Base-by-base conservation (phyloP, 768 basidiomycete species). In the Imleria badia region DNA sequence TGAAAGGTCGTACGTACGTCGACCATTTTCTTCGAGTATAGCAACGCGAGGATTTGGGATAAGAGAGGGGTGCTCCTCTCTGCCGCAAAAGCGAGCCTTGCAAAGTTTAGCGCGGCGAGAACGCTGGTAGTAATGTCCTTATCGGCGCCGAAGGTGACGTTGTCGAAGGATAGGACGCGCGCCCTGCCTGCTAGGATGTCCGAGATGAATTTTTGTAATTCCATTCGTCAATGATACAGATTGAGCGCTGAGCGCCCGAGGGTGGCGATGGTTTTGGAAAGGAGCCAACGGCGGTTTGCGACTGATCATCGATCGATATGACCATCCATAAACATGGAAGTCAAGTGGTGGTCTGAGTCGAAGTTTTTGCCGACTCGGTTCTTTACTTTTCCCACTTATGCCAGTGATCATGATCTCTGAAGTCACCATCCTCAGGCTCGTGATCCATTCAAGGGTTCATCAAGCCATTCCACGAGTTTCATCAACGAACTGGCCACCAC, bases 91-190 rank as follows among this genome's bases (percentile, higher is more conserved):
- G 78, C 72, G 12, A 81, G 59, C 45, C 83, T 74, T 5, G 77
- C 78, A 47, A 82, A 85, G 60, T 87, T 86, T 43, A 87, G 66
- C 2, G 80, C 80, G 6, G 81, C 84, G 22, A 87, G 73, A 13
- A 81, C 81, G 54, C 81, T 80, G 3, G 81, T 72, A 14, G 82
- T 75, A 15, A 46, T 43, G 30, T 47, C 66, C 40, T 52, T 50
- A 51, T 59, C 55, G 22, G 49, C 50, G 15, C 73, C 71, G 36
- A 81, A 75, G 42, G 77, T 75, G 13, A 75, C 69, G 13, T 79
- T 76, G 13, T 65, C 68, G 53, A 78, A 75, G 10, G 77, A 76
- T 29, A 79, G 61, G 45, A 79, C 67, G 26, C 69, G 57, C 40
- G 68, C 66, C 41, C 73, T 67, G n/a, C 72, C 73, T 6, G 46